Evolutionary conservation across 345 rosid genomes (phyloP).

Genomic region (Pugionium dolabratum): DNA sequence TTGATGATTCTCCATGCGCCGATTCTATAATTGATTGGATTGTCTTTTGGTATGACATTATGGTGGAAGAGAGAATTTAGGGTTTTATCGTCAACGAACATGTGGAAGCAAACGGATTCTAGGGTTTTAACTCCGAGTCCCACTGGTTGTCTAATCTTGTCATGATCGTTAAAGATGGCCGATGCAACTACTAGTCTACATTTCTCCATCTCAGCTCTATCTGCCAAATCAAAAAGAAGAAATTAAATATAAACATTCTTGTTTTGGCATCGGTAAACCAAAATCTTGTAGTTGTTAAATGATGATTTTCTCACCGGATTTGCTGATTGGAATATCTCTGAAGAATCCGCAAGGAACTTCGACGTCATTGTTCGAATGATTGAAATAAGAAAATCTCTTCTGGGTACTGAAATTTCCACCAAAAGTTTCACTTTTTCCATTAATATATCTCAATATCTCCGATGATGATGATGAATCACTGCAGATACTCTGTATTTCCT

Average conservation of each 20-base stretch:
- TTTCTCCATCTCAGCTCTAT: slow-evolving; percentile 70
- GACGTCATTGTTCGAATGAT: slow-evolving; percentile 37
- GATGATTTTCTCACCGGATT: slow-evolving; percentile 53
- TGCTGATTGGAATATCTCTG: slow-evolving; percentile 55
- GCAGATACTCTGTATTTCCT: slow-evolving; percentile 54
- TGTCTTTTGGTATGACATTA: slow-evolving; percentile 43
- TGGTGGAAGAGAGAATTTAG: slow-evolving; percentile 49
- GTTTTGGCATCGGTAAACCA: neutral
- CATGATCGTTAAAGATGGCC: slow-evolving; percentile 88
- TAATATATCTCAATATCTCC: slow-evolving; percentile 53
- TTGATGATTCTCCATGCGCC: slow-evolving; percentile 76
- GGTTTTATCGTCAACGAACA: slow-evolving; percentile 79
- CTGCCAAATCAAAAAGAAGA: slow-evolving; percentile 41
- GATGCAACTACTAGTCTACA: slow-evolving; percentile 84
- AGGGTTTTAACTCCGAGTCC: slow-evolving; percentile 74
- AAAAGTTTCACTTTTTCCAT: slow-evolving; percentile 50
- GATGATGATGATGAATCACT: slow-evolving; percentile 40
- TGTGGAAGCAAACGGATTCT: slow-evolving; percentile 68
- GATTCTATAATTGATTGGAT: slow-evolving; percentile 35
- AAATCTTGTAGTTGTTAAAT: neutral
- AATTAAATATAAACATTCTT: neutral
- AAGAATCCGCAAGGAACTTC: slow-evolving; percentile 85
- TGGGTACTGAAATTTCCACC: slow-evolving; percentile 66
- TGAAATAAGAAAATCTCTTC: slow-evolving; percentile 63
- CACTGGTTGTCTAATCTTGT: slow-evolving; percentile 81